phyloP scores from a whole-genome alignment of 2,329 filamentous ascomycete genomes.

The Lachnellula hyalina region DNA sequence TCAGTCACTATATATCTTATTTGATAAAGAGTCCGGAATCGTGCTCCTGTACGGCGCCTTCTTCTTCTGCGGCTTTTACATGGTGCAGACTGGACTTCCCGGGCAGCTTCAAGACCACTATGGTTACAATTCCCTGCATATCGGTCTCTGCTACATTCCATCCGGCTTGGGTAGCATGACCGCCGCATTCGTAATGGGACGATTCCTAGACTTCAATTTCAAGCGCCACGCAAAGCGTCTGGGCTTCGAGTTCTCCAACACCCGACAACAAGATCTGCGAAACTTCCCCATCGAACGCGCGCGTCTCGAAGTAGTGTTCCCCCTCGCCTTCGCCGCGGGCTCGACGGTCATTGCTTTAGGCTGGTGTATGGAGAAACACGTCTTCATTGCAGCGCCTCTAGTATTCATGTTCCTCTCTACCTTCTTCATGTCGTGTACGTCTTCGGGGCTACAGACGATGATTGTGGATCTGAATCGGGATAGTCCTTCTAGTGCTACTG shows the following conservation, averaged over 20 bases:
- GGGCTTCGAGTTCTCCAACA: conserved; percentile 38
- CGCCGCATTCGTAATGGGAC: conserved; percentile 27
- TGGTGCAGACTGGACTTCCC: conserved; percentile 4
- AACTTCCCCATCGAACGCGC: conserved; percentile 30
- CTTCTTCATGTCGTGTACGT: conserved; percentile 29
- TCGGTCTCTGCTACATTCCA: conserved; percentile 15
- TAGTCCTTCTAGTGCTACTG: conserved; percentile 31
- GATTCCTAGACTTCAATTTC: conserved; percentile 51
- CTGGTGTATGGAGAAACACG: conserved; percentile 21
- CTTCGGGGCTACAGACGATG: conserved; percentile 14
- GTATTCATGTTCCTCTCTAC: conserved; percentile 33
- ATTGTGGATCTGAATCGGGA: conserved; percentile 33
- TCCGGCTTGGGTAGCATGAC: conserved; percentile 1
- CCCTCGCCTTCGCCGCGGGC: conserved; percentile 10
- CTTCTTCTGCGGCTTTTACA: conserved; percentile 4
- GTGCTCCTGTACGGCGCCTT: conserved; percentile 8
- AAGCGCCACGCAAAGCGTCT: conserved; percentile 36
- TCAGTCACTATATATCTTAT: not conserved
- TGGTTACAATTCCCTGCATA: conserved; percentile 32
- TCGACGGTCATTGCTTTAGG: conserved; percentile 23
- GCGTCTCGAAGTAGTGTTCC: conserved; percentile 10
- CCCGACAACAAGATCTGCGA: conserved; percentile 41
- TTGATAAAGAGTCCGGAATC: conserved; percentile 8
- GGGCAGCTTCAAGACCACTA: conserved; percentile 31
- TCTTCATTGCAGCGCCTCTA: conserved; percentile 27